Base-by-base conservation (phyloP, 306 rosid species). In the Leucaena leucocephala region DNA sequence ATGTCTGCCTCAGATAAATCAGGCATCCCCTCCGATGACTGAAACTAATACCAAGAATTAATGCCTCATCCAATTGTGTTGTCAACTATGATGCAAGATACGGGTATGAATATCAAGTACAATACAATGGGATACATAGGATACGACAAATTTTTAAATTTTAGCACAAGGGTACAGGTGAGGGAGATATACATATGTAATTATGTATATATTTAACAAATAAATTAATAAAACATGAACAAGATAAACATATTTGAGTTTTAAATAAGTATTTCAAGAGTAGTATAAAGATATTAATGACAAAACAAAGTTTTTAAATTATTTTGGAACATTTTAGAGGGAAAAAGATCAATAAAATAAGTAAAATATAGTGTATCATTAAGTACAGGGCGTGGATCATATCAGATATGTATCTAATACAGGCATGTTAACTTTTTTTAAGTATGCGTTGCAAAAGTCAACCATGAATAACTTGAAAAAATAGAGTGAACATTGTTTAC, bases 1-100 rank as follows among this genome's bases (percentile, higher is more conserved):
- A 92, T 82, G 86, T 95, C 98, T 3, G 96, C 92, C 76, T 89
- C 94, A 68, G 98, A 95, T 81, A 95, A 91, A 82, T 95, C 98
- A 4, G 98, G 97, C 72, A 83, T 75, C 78, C 86, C 93, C 83
- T 92, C 97, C 52, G 83, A 78, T 27, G 95, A 84, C 87, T 87
- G 85, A 78, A 76, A 82, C 80, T 84, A 83, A 89, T 82, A 83
- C 70, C 78, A 75, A 82, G 68, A 71, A 82, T 79, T 78, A 87
- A 84, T 81, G 42, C 70, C 74, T 83, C 77, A 82, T 76, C 76
- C 75, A 54, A 81, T 52, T 63, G 52, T 46, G 55, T 9, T 48
- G 79, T 78, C 75, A 54, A 54, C 59, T n/a, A 17, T 17, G 59
- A 54, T 54, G 27, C 59, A 16, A 54, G 27, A 16, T 54, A 17